Base-by-base conservation (phyloP, 164 flowering plant genomes). In the Tetrastigma voinierianum region DNA sequence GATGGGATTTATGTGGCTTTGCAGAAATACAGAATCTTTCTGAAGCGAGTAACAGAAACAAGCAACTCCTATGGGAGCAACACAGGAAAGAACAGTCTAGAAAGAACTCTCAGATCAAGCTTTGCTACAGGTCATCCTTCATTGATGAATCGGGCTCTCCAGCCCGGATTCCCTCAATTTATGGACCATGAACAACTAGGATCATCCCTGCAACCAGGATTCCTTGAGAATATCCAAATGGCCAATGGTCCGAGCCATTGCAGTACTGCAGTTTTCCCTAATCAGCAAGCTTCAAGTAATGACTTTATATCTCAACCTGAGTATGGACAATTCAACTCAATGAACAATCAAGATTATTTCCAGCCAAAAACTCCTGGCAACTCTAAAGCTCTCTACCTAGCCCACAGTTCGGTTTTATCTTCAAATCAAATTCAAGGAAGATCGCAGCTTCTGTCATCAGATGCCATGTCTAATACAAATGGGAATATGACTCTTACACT, bases 21-120 rank as follows among this genome's bases (percentile, higher is more conserved):
- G 59, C 71, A 80, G 83, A 80, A 80, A 60, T 80, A 74, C 23
- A 72, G 83, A 21, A 61, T 76, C 32, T 80, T 80, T 68, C 43
- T 80, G 32, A 76, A 59, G 40, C 46, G 62, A 23, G 63, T 76
- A 2, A 51, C 74, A 18, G 74, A 74, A 9, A 17, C 64, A 46
- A 20, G 61, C 55, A 3, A 1, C 1, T 13, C 13, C 40, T 21
- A 43, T 9, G 49, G 51, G 14, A 51, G 55, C 2, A 24, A 7
- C 9, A 11, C 60, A 48, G 18, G 69, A 45, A 66, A 21, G 44
- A 44, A 18, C 14, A n/a, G 52, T 16, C 15, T 57, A 2, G 67
- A 67, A 10, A 57, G 67, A 16, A 23, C 60, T n/a, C 10, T 56
- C 5, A 62, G 56, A 57, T 73, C 80, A 25, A 59, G 44, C 20